Evolutionary conservation across 2,329 filamentous ascomycete species (phyloP).

Genomic region (Scytalidium sp.): DNA sequence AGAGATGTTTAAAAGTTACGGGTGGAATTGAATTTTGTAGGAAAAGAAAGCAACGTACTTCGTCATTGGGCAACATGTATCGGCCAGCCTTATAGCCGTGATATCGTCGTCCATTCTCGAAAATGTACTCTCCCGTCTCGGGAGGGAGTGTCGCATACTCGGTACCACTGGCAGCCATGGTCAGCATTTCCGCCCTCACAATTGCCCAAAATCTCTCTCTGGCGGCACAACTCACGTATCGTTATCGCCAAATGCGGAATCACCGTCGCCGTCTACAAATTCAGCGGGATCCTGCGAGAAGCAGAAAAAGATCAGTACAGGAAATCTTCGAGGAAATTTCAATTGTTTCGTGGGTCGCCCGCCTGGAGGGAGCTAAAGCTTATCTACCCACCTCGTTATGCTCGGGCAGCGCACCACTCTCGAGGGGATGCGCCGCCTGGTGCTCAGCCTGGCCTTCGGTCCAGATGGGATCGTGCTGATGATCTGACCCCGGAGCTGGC

Average conservation of each 20-base stretch:
- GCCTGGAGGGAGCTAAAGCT: neutral
- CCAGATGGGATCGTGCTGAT: neutral
- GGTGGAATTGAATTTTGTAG: too few species aligned
- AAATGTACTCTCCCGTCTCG: neutral
- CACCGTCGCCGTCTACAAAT: neutral
- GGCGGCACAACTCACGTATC: neutral
- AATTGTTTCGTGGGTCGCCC: too few species aligned
- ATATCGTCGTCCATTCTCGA: constrained; percentile 7
- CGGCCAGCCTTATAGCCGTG: constrained; percentile 6
- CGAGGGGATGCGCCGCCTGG: neutral
- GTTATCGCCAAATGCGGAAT: neutral
- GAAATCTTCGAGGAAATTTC: too few species aligned
- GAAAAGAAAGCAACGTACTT: neutral
- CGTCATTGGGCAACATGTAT: constrained; percentile 1
- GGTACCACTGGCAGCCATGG: neutral
- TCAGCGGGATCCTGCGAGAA: neutral
- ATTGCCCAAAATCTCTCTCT: too few species aligned
- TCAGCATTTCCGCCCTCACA: too few species aligned
- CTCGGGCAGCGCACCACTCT: neutral
- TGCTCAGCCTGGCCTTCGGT: neutral
- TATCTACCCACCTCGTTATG: neutral
- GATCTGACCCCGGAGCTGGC: neutral
- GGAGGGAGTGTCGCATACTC: neutral
- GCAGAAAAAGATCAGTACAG: too few species aligned
- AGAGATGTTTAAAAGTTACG: too few species aligned